Evolutionary conservation across 257 asterid genomes (phyloP), one percentile per base, ranked within the genome.

Genomic region (Solanum medicagineum): DNA sequence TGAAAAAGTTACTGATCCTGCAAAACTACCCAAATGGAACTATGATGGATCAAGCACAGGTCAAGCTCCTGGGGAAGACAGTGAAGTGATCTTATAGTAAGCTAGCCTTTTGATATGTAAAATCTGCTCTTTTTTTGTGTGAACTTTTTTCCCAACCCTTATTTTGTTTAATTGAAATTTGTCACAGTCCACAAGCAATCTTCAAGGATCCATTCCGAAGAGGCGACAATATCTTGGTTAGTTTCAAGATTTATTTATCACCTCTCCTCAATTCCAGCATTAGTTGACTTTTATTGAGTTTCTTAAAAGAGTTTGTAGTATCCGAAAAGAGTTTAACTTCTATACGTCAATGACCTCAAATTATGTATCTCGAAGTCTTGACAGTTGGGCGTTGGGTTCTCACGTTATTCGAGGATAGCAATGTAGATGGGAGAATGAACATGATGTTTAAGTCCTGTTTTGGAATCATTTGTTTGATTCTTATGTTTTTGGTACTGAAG

Each of bases 1-100:
- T 12, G 94, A 92, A 75, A 94, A 94, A 0, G 92, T 95, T 11
- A 74, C 24, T 15, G 94, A 94, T 85, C 98, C 98, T n/a, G 68
- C 92, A 10, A 80, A 94, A 90, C 96, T 96, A 20, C 99, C 99
- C 0, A 96, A 94, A 53, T 96, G 99, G 99, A 96, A 96, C 88
- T 96, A 92, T 44, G 99, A 96, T 36, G 99, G 99, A 4, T 96
- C 99, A 4, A 96, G 99, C 90, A 96, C 99, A 0, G 97, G 96
- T 60, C 99, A 96, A 91, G 99, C 99, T 62, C 95, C 96, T 0
- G 99, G 99, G 1, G 92, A 94, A 56, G 98, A 96, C 90, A 96
- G 98, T 85, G 99, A 96, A 92, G 99, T 96, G 53, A 96, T 96
- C 88, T 11, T 96, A 36, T 92, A 94, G 99, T 96, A 92, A 87